A percentile compares a stretch with the other conserved stretches of the same genome.
Conservation (phyloP, 345 rosid species). For the Brassica incana region DNA sequence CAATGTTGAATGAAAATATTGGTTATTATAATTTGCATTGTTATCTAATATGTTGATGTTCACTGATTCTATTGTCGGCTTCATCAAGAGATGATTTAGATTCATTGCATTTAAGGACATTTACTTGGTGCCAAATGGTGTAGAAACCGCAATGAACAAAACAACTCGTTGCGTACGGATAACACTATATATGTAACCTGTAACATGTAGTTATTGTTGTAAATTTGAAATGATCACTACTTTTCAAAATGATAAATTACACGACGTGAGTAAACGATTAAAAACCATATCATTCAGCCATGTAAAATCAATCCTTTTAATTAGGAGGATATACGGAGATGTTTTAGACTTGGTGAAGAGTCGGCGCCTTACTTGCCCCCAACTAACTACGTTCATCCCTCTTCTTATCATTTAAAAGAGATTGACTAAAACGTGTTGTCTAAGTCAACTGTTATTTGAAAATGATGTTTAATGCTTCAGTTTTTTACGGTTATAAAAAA, state of each 20-base stretch:
- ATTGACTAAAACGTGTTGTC: background rate
- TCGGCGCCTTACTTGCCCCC: constrained; percentile 35
- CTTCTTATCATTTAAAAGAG: constrained; percentile 2
- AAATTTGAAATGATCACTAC: background rate
- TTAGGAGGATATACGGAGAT: constrained; percentile 18
- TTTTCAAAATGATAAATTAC: background rate
- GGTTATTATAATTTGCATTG: background rate
- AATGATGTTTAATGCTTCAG: background rate
- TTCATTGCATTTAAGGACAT: background rate
- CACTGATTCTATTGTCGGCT: background rate
- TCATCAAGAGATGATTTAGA: background rate
- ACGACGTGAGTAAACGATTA: constrained; percentile 38
- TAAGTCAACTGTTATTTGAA: background rate
- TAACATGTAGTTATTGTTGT: background rate
- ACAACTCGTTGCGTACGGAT: background rate
- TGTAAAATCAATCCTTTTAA: constrained; percentile 12
- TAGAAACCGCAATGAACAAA: background rate
- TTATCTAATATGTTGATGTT: background rate
- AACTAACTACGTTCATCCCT: constrained; percentile 16
- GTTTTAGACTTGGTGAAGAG: constrained; percentile 31
- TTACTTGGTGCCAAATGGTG: background rate
- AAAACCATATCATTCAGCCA: background rate
- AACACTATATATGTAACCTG: background rate
- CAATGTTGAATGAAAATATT: background rate
- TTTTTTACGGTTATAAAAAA: background rate